Percentiles rank a stretch among this genome's conserved stretches.
Conservation (phyloP, 179 eudicot species). For the Heliamphora pulchella region DNA sequence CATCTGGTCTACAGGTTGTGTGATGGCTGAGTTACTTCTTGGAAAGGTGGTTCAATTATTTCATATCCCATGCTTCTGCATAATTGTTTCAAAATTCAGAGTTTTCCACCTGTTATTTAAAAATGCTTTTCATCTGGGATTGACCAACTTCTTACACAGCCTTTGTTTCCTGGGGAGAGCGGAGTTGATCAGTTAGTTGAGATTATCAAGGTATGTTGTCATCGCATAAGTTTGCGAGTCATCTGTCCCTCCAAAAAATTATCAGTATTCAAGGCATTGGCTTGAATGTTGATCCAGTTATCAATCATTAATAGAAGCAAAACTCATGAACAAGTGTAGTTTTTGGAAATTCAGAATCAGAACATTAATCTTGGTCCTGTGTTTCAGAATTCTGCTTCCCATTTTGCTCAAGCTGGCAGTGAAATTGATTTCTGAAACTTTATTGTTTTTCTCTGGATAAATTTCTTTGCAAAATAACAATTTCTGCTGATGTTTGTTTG, state of each 20-base stretch:
- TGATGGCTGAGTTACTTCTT: conserved; percentile 94
- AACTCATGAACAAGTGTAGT: neutral
- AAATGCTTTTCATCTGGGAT: neutral
- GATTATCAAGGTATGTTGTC: conserved; percentile 67
- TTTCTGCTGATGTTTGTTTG: neutral
- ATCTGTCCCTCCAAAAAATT: conserved; percentile 22
- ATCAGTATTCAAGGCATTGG: neutral
- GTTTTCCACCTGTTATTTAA: neutral
- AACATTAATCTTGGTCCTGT: neutral
- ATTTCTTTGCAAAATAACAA: neutral
- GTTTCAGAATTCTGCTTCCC: neutral
- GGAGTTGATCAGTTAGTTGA: conserved; percentile 94
- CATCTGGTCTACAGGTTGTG: conserved; percentile 96
- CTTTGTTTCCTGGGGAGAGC: conserved; percentile 95
- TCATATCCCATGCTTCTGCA: conserved; percentile 72
- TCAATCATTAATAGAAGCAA: neutral
- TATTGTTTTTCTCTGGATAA: neutral
- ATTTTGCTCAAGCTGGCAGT: neutral
- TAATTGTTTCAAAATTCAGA: neutral
- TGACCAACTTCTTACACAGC: conserved; percentile 37
- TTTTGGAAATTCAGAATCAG: neutral
- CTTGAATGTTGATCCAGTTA: conserved; percentile 45
- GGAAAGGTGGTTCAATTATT: conserved; percentile 54
- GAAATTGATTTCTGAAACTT: neutral
- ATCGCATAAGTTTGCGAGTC: conserved; percentile 10